Percentiles rank a stretch among this genome's conserved stretches.
phyloP scores from a whole-genome alignment of 331 rosid genomes.

The Acacia pycnantha region DNA sequence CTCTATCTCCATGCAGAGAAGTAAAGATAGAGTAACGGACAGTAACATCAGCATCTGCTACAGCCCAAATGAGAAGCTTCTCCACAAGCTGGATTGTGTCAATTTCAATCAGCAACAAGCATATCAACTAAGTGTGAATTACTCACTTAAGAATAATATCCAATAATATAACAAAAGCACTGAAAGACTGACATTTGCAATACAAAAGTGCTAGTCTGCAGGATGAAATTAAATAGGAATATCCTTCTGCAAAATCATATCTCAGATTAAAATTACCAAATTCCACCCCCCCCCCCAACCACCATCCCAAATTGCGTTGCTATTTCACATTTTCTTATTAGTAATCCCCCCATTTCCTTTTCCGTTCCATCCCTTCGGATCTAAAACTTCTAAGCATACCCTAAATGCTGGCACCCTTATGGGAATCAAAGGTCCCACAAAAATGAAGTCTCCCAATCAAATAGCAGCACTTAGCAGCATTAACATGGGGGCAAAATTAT shows the following conservation, averaged over 20 bases:
- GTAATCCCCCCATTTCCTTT: neutral
- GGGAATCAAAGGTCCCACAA: neutral
- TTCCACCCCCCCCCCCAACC: neutral
- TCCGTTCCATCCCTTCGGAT: neutral
- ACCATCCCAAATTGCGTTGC: neutral
- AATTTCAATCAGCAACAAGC: slow-evolving; percentile 31
- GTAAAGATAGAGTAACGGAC: slow-evolving; percentile 93
- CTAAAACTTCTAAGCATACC: neutral
- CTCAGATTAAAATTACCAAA: neutral
- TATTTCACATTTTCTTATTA: neutral
- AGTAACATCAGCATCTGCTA: slow-evolving; percentile 92
- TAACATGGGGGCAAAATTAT: neutral
- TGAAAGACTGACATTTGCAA: neutral
- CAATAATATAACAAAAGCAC: neutral
- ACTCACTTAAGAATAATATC: slow-evolving; percentile 8
- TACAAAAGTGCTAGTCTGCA: neutral
- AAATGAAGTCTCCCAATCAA: neutral
- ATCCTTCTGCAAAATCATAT: slow-evolving; percentile 4
- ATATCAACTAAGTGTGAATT: neutral
- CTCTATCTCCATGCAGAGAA: slow-evolving; percentile 83
- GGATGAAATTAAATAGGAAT: neutral
- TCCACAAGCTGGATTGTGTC: slow-evolving; percentile 79
- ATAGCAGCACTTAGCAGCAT: neutral
- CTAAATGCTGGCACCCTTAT: neutral
- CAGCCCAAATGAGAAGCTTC: slow-evolving; percentile 95